Percentiles rank a stretch among this genome's conserved stretches.
Evolutionary conservation across 2,329 filamentous ascomycete genomes (phyloP).

Genomic region (Colletotrichum musae): DNA sequence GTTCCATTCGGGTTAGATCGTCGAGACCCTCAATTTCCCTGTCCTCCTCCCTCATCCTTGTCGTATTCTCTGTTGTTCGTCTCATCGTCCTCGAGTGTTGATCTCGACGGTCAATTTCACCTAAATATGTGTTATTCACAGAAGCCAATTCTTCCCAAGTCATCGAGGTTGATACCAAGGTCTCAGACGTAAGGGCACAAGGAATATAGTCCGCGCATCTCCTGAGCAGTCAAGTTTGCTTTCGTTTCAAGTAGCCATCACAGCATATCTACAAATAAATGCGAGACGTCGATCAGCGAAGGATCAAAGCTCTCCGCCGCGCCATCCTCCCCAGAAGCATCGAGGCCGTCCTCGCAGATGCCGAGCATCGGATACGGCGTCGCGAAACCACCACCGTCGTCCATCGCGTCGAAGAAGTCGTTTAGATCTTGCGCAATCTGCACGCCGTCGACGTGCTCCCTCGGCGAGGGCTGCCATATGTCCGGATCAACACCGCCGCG

Average conservation of each 20-base stretch:
- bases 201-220: too few species aligned
- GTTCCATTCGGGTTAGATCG: too few species aligned
- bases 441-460: slow-evolving; percentile 4
- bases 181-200: too few species aligned
- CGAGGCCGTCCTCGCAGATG: neutral
- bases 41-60: too few species aligned
- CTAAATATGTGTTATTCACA: too few species aligned
- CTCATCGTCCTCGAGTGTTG: too few species aligned
- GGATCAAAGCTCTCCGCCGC: neutral
- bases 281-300: slow-evolving; percentile 19
- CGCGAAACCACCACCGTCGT: slow-evolving; percentile 1
- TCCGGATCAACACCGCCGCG: neutral
- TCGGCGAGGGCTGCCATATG: neutral
- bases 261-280: slow-evolving; percentile 34
- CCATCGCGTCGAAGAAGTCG: slow-evolving; percentile 33
- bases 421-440: slow-evolving; percentile 35
- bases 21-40: too few species aligned
- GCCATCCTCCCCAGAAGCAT: neutral
- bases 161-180: too few species aligned
- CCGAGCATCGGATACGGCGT: slow-evolving; percentile 12
- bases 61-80: too few species aligned
- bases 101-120: too few species aligned
- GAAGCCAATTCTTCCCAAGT: too few species aligned
- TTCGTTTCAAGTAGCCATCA: neutral
- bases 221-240: too few species aligned